Base-by-base conservation (phyloP, 2,329 filamentous ascomycete species). In the Aspergillus ibericus region DNA sequence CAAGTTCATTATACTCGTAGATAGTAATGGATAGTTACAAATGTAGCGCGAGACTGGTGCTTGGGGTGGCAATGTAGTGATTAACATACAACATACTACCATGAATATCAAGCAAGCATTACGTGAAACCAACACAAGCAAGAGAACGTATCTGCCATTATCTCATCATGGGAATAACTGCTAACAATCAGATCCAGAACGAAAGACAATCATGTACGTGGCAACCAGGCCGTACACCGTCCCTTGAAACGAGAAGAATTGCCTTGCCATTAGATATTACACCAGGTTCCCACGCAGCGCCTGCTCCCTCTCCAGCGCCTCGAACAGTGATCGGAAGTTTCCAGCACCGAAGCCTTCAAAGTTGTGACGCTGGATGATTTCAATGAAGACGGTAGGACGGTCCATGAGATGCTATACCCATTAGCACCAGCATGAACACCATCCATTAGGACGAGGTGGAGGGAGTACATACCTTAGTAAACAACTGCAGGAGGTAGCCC, bases 301-400 rank as follows among this genome's bases (percentile, higher is more conserved):
- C 81, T 97, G 93, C 76, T 97, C 93, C 52, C 93, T 82, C 83
- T 97, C 93, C 74, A 97, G 96, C 2, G 93, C 93, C 81, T 97
- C 93, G 70, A 97, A 97, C 68, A 97, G 71, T 61, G 89, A 92
- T 85, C 92, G 96, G 80, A 97, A 97, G 76, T 97, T 98, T 1
- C 93, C 93, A 0, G 93, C 93, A 4, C 93, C 93, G 68, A 97
- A 97, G 0, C 93, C 93, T 32, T 90, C 88, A 74, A 97, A 97
- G 63, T 92, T 88, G 68, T 96, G 88, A 58, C 93, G 82, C 81
- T 97, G 92, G 68, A 97, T 97, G 68, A 97, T 96, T 83, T 97
- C 93, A 63, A 97, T 87, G 73, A 97, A 97, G 27, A 97, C 93
- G 3, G 93, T 97, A 22, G 93, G 93, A 12, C 93, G 87, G 77